These are phyloP conservation scores for Canavalia ensiformis DNA, from an alignment of 306 rosid species.

Conservation along the genomic window DNA sequence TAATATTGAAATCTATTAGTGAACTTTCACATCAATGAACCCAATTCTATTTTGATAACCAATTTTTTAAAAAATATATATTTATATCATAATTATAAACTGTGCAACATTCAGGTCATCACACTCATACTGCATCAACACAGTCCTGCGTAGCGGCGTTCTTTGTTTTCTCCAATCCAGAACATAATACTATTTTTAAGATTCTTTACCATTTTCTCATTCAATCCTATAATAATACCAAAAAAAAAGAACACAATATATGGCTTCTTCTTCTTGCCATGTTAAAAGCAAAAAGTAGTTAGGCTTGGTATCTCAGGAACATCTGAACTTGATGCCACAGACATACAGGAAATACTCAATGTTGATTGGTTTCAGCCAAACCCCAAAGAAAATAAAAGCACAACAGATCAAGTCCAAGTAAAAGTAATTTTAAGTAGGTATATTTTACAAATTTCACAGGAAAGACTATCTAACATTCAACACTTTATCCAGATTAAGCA, in stretches of 20 bases:
- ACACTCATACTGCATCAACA: background rate
- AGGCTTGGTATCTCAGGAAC: conserved; percentile 10
- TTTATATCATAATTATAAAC: too few relatives aligned
- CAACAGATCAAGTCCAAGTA: conserved; percentile 6
- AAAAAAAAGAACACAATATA: background rate
- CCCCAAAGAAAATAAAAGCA: conserved; percentile 6
- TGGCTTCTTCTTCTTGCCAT: background rate
- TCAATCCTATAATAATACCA: background rate
- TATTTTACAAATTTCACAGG: background rate
- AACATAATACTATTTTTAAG: background rate
- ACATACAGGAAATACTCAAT: conserved; percentile 8
- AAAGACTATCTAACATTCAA: conserved; percentile 16
- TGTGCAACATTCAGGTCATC: too few relatives aligned
- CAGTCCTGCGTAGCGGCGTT: background rate
- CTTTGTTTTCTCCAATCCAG: background rate
- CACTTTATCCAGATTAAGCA: conserved; percentile 20
- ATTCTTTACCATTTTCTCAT: conserved; percentile 22
- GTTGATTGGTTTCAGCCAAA: conserved; percentile 6
- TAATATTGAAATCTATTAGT: background rate
- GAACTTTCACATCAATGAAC: conserved; percentile 9
- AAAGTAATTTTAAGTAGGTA: background rate
- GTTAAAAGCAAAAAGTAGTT: background rate
- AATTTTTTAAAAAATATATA: too few relatives aligned
- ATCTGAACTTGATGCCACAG: conserved; percentile 1
- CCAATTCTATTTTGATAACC: background rate